Conservation (phyloP, 257 asterid genomes). For the Salvia miltiorrhiza region DNA sequence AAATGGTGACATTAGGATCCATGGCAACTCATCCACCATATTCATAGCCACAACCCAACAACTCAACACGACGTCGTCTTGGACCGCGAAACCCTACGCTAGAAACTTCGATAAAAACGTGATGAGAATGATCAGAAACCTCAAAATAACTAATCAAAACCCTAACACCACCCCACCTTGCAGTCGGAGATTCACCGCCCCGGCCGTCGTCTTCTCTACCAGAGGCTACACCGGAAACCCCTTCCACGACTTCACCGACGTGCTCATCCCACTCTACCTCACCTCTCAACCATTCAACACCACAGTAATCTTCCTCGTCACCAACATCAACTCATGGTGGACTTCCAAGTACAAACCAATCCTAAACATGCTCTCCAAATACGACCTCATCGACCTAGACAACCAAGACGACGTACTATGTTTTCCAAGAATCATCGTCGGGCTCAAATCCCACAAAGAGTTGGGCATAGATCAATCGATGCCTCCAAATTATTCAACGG, state of each 20-base stretch:
- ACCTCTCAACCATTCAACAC: conserved; percentile 40
- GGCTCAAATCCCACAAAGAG: conserved; percentile 42
- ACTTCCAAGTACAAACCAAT: conserved; percentile 28
- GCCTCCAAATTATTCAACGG: conserved; percentile 24
- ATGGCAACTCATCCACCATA: conserved; percentile 44
- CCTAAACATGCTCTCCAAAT: conserved; percentile 35
- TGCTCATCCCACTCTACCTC: conserved; percentile 44
- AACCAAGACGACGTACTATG: conserved; percentile 37
- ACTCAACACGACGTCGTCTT: neutral
- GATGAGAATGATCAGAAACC: neutral
- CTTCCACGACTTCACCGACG: conserved; percentile 62
- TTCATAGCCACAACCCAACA: conserved; percentile 26
- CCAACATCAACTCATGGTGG: conserved; percentile 38
- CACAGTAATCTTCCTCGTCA: conserved; percentile 33
- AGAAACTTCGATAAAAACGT: neutral
- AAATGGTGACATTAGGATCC: conserved; percentile 57
- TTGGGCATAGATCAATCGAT: conserved; percentile 28
- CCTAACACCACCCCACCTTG: conserved; percentile 33
- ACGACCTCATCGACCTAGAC: conserved; percentile 39
- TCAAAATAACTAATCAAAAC: neutral
- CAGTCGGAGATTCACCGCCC: conserved; percentile 25
- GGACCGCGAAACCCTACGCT: conserved; percentile 48
- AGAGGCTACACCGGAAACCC: conserved; percentile 50
- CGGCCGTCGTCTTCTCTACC: conserved; percentile 51
- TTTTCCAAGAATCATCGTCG: conserved; percentile 41